These are phyloP conservation scores for Trypanosoma caninum DNA, from an alignment of 208 protist genomes.

Conservation along the genomic window DNA sequence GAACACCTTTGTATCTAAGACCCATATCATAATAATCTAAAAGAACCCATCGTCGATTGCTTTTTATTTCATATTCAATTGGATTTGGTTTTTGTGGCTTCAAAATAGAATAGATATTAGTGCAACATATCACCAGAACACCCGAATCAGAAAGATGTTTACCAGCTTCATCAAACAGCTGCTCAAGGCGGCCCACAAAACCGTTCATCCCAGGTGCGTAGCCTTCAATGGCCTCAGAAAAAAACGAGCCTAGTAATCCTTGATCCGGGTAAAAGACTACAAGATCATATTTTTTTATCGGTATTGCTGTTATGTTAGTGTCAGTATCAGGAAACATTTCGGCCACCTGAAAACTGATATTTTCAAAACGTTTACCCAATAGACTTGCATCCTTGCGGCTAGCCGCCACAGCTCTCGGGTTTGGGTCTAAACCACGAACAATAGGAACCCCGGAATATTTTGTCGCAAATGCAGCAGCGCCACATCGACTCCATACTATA, in stretches of 20 bases:
- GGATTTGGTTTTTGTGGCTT: constrained; percentile 63
- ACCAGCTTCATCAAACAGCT: constrained; percentile 76
- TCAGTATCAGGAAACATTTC: constrained; percentile 52
- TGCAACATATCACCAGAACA: constrained; percentile 75
- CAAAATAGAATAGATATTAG: constrained; percentile 73
- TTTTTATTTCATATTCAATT: constrained; percentile 89
- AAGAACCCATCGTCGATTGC: constrained; percentile 82
- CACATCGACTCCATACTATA: constrained; percentile 52
- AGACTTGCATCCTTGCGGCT: constrained; percentile 45
- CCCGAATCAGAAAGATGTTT: constrained; percentile 66
- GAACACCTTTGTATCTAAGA: constrained; percentile 34
- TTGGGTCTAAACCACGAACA: constrained; percentile 73
- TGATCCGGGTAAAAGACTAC: constrained; percentile 81
- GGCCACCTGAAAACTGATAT: constrained; percentile 75
- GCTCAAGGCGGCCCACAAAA: constrained; percentile 61
- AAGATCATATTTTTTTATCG: constrained; percentile 53
- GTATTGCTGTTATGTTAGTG: background rate
- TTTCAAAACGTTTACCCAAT: constrained; percentile 31
- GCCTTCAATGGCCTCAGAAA: constrained; percentile 30
- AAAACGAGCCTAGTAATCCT: constrained; percentile 34
- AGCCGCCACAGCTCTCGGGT: constrained; percentile 50
- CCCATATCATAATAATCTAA: constrained; percentile 89
- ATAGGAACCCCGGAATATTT: constrained; percentile 61
- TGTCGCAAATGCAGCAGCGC: constrained; percentile 49
- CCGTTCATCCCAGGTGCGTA: constrained; percentile 62